Evolutionary conservation across 1,139 yeast genomes (phyloP).

Genomic region (Saccharomycopsis phalli): DNA sequence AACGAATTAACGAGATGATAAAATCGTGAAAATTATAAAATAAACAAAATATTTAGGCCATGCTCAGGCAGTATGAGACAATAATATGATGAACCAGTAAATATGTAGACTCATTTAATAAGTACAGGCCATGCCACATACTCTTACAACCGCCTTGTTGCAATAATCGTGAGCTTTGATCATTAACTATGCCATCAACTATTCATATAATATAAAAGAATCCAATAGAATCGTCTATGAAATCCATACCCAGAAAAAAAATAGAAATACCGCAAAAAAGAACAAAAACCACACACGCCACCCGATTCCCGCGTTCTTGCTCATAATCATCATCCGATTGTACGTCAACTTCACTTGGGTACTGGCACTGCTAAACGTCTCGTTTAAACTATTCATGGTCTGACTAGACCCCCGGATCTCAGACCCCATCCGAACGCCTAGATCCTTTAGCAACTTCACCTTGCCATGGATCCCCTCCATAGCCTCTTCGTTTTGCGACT

Average conservation of each 20-base stretch:
- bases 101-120: too few relatives aligned
- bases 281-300: conserved; percentile 73
- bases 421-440: conserved; percentile 71
- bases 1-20: too few relatives aligned
- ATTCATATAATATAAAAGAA: too few relatives aligned
- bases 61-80: too few relatives aligned
- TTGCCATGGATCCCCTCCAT: conserved; percentile 61
- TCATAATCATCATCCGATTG: conserved; percentile 70
- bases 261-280: conserved; percentile 49
- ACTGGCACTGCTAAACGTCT: conserved; percentile 39
- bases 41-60: too few relatives aligned
- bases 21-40: too few relatives aligned
- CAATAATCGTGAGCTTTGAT: too few relatives aligned
- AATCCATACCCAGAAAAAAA: conserved; percentile 82
- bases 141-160: too few relatives aligned
- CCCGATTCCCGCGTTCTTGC: conserved; percentile 70
- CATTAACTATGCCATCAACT: too few relatives aligned
- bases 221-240: too few relatives aligned
- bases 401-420: conserved; percentile 71
- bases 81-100: too few relatives aligned
- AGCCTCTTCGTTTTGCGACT: conserved; percentile 78
- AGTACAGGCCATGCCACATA: too few relatives aligned
- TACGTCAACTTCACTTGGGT: conserved; percentile 53
- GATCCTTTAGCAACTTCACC: conserved; percentile 58
- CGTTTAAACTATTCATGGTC: conserved; percentile 48